Percentiles rank a stretch among this genome's conserved stretches.
Conservation (phyloP, 495 filamentous ascomycete species). For the Astrothelium subdiscretum region DNA sequence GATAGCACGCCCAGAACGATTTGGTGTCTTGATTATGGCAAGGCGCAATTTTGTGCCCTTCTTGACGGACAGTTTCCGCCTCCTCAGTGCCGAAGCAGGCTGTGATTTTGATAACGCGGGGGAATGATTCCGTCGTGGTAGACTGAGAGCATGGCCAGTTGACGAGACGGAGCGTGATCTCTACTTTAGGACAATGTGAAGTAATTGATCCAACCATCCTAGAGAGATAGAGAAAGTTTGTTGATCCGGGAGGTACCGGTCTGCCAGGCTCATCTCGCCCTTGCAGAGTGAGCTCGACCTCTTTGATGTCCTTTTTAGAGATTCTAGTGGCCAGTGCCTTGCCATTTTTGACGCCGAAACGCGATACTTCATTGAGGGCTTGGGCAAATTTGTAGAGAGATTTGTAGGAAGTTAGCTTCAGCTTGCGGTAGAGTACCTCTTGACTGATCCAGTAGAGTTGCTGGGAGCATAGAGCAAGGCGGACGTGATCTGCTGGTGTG, state of each 20-base stretch:
- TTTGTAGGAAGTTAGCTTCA: neutral
- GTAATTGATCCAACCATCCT: neutral
- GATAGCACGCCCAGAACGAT: neutral
- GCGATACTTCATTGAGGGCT: neutral
- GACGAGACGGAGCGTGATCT: neutral
- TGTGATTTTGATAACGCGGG: neutral
- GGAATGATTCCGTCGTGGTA: neutral
- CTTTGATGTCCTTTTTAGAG: neutral
- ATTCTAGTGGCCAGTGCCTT: neutral
- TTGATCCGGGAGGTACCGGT: neutral
- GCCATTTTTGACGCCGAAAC: neutral
- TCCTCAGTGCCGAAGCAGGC: neutral
- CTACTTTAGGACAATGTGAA: neutral
- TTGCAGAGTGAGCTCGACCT: neutral
- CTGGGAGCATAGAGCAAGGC: neutral
- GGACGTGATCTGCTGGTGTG: neutral
- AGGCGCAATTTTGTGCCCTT: neutral
- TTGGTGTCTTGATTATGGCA: neutral
- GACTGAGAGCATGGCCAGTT: neutral
- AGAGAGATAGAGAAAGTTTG: neutral
- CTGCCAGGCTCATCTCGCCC: neutral
- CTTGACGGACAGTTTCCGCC: neutral
- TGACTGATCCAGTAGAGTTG: conserved; percentile 2
- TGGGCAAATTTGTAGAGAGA: neutral
- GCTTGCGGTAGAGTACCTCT: neutral